Evolutionary conservation across 2,329 filamentous ascomycete genomes (phyloP).

Genomic region (Aspergillus aculeatus): DNA sequence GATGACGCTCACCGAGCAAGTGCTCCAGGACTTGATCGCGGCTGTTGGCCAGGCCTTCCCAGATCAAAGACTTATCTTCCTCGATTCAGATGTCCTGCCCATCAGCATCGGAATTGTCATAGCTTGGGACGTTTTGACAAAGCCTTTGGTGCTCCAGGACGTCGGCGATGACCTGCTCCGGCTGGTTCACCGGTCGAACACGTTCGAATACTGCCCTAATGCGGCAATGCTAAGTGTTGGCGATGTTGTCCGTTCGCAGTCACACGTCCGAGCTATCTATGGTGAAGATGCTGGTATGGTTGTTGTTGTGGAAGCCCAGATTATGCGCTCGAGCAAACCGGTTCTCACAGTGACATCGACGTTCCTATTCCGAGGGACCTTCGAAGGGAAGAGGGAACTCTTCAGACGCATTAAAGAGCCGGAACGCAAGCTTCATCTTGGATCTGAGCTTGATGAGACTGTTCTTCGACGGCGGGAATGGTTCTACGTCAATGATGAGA

Average conservation of each 20-base stretch:
- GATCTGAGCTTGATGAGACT: slow-evolving; percentile 11
- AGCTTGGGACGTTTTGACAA: slow-evolving; percentile 17
- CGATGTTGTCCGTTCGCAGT: slow-evolving; percentile 14
- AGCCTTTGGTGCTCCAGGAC: slow-evolving; percentile 7
- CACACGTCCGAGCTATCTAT: slow-evolving; percentile 14
- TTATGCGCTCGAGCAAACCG: slow-evolving; percentile 10
- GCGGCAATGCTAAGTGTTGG: slow-evolving; percentile 12
- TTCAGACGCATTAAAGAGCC: slow-evolving; percentile 13
- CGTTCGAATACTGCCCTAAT: slow-evolving; percentile 11
- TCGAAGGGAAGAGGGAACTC: neutral
- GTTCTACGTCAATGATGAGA: slow-evolving; percentile 10
- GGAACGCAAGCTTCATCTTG: slow-evolving; percentile 7
- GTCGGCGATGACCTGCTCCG: slow-evolving; percentile 17
- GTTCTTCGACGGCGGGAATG: slow-evolving; percentile 14
- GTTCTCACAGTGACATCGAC: slow-evolving; percentile 17
- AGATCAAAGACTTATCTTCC: slow-evolving; percentile 9
- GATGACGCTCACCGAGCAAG: slow-evolving; percentile 17
- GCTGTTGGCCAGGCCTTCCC: slow-evolving; percentile 13
- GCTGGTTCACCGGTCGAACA: slow-evolving; percentile 19
- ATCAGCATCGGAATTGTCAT: slow-evolving; percentile 16
- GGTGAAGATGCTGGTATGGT: slow-evolving; percentile 14
- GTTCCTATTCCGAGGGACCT: slow-evolving; percentile 14
- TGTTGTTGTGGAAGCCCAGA: slow-evolving; percentile 12
- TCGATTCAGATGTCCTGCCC: slow-evolving; percentile 10
- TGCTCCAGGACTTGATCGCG: slow-evolving; percentile 65